Evolutionary conservation across 208 protist species (phyloP).

Genomic region (Crithidia sp.): DNA sequence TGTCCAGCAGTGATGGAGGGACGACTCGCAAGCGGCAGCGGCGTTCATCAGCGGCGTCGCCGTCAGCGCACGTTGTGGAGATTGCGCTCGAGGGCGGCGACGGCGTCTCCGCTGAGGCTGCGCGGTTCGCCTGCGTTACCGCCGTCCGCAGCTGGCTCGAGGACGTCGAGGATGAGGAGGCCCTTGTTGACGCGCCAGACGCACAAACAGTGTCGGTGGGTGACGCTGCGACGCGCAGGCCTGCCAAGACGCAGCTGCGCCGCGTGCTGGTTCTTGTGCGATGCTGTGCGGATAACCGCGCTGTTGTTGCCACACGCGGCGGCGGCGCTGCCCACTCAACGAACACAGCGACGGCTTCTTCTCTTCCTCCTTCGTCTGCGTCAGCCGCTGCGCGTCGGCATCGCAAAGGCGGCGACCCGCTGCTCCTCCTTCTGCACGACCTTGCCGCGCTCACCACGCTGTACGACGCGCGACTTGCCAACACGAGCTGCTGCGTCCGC

Average conservation of each 20-base stretch:
- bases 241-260: conserved; percentile 16
- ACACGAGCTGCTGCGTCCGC: conserved; percentile 19
- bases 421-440: conserved; percentile 66
- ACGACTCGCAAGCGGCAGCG: conserved; percentile 12
- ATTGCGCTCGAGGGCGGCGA: conserved; percentile 19
- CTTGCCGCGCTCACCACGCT: conserved; percentile 48
- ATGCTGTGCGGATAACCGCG: conserved; percentile 55
- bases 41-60: not conserved
- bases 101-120: conserved; percentile 21
- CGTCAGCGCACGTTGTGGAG: conserved; percentile 1
- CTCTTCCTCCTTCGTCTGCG: not conserved
- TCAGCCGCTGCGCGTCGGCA: conserved; percentile 21
- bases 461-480: conserved; percentile 43
- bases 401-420: conserved; percentile 40
- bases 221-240: not conserved
- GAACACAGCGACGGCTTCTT: too few relatives aligned
- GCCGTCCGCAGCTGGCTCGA: conserved; percentile 51
- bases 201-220: not conserved
- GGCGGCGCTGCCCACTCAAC: not conserved
- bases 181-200: not conserved
- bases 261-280: conserved; percentile 57
- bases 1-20: not conserved
- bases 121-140: conserved; percentile 52
- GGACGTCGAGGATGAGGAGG: conserved; percentile 41
- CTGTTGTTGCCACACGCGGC: conserved; percentile 22